phyloP scores from a whole-genome alignment of 192 early-diverging fungal species.

The Coemansia sp. region DNA sequence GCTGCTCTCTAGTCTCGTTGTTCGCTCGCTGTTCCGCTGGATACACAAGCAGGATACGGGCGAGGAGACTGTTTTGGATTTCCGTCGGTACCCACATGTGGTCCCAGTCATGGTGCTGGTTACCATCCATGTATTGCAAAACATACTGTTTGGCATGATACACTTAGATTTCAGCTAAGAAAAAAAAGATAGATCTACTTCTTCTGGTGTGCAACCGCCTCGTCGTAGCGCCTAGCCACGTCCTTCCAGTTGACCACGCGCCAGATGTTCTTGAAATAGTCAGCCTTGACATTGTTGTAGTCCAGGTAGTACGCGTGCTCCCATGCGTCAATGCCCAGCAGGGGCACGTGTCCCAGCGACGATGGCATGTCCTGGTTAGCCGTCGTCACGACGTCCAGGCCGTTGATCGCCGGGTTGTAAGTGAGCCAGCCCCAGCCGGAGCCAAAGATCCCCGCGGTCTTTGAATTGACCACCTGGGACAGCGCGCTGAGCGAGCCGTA shows the following conservation, averaged over 20 bases:
- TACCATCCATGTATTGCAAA: constrained; percentile 70
- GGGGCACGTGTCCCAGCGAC: constrained; percentile 66
- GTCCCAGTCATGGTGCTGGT: constrained; percentile 66
- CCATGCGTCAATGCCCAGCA: constrained; percentile 94
- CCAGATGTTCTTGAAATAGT: constrained; percentile 95
- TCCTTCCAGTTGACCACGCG: constrained; percentile 97
- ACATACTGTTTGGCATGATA: constrained; percentile 65
- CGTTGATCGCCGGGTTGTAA: constrained; percentile 73
- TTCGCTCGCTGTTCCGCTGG: constrained; percentile 60
- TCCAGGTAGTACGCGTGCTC: constrained; percentile 97
- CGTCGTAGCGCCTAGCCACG: constrained; percentile 80
- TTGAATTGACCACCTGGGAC: constrained; percentile 69
- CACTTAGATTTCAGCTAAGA: constrained; percentile 55
- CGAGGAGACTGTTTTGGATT: constrained; percentile 64
- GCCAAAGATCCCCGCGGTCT: constrained; percentile 82
- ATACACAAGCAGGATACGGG: constrained; percentile 60
- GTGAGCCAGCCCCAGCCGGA: constrained; percentile 98
- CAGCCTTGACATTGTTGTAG: constrained; percentile 97
- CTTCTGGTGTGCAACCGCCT: constrained; percentile 41
- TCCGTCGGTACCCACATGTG: constrained; percentile 65
- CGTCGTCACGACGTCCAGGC: constrained; percentile 83
- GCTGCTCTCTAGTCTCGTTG: constrained; percentile 60
- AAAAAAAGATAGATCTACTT: neutral
- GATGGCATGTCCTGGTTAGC: constrained; percentile 78
- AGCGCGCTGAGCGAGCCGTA: constrained; percentile 87